Evolutionary conservation across 2,329 filamentous ascomycete genomes (phyloP).

Genomic region (Trichothecium roseum): DNA sequence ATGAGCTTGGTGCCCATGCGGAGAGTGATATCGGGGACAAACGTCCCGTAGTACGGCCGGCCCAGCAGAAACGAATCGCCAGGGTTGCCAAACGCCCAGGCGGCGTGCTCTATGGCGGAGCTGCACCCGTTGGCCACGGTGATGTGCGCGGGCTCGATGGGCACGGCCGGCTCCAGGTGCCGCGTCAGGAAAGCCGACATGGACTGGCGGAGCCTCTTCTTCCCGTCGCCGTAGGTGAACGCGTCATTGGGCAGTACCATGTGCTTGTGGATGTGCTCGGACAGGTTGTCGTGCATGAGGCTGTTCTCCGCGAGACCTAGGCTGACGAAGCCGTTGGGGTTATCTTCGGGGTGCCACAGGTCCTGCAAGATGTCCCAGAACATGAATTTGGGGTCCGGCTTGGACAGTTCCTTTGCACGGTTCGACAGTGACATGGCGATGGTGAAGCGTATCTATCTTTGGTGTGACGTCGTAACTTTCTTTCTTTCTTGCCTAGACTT

Average conservation of each 20-base stretch:
- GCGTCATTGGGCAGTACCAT: constrained; percentile 17
- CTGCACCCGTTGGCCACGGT: constrained; percentile 29
- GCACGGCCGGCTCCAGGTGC: constrained; percentile 16
- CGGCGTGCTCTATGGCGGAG: constrained; percentile 27
- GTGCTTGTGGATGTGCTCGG: constrained; percentile 28
- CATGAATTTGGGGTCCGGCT: constrained; percentile 14
- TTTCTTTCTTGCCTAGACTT: no score
- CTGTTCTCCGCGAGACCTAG: constrained; percentile 42
- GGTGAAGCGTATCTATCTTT: not conserved
- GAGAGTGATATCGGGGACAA: constrained; percentile 31
- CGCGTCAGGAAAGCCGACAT: constrained; percentile 25
- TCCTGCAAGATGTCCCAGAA: constrained; percentile 35
- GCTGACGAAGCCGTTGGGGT: constrained; percentile 34
- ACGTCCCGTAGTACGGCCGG: constrained; percentile 36
- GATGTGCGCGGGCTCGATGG: constrained; percentile 21
- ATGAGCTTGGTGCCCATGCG: constrained; percentile 31
- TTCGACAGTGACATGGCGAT: constrained; percentile 13
- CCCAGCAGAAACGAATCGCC: constrained; percentile 30
- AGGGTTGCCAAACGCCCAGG: constrained; percentile 27
- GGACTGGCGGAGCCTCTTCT: constrained; percentile 18
- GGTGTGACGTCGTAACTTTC: no score
- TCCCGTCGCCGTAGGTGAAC: constrained; percentile 31
- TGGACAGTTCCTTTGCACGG: constrained; percentile 16
- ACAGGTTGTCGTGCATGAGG: constrained; percentile 36
- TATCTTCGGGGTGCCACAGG: constrained; percentile 27